Evolutionary conservation across 805 yeast genomes (phyloP).

Genomic region (Kodamaea hsintzibuensis): DNA sequence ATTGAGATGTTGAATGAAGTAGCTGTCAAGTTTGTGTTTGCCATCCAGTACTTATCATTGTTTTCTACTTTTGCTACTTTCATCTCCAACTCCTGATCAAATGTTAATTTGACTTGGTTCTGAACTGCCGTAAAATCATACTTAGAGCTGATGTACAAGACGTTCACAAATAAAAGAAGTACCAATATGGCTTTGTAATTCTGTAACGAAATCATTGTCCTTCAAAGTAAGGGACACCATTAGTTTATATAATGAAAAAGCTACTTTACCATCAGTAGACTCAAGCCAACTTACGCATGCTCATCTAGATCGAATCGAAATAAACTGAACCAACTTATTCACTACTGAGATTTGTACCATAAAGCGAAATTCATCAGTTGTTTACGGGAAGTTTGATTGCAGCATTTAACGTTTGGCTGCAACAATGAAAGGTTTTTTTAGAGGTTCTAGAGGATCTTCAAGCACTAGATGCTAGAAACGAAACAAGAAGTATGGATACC

Average conservation of each 20-base stretch:
- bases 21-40: conserved; percentile 20
- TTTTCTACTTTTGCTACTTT: conserved; percentile 19
- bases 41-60: conserved; percentile 25
- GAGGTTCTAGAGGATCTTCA: too few relatives aligned
- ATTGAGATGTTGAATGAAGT: conserved; percentile 17
- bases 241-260: background rate
- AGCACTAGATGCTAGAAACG: too few relatives aligned
- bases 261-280: too few relatives aligned
- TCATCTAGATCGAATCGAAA: background rate
- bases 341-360: too few relatives aligned
- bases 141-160: background rate
- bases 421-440: too few relatives aligned
- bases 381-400: too few relatives aligned
- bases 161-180: background rate
- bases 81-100: conserved; percentile 11
- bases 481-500: too few relatives aligned
- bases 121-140: background rate
- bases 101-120: background rate
- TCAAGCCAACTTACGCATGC: background rate
- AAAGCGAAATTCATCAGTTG: too few relatives aligned
- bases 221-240: background rate
- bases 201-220: background rate
- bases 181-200: background rate
- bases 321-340: too few relatives aligned
- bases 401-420: too few relatives aligned